Evolutionary conservation across 2,329 filamentous ascomycete species (phyloP).

Genomic region (Fusarium illudens): DNA sequence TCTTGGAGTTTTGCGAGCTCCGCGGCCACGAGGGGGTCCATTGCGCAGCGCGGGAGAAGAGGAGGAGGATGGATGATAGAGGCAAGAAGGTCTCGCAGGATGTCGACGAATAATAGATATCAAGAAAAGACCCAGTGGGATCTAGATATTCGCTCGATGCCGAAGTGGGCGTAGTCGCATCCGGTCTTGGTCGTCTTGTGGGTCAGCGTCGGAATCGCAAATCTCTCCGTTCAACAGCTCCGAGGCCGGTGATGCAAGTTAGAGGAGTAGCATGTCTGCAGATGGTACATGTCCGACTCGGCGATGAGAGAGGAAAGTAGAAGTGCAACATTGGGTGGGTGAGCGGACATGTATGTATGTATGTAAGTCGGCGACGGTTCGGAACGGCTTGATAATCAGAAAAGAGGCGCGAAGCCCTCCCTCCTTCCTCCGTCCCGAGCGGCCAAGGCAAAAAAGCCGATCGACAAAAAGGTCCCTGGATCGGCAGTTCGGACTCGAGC

Average conservation of each 20-base stretch:
- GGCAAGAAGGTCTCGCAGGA: constrained; percentile 6
- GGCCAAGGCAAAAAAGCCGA: constrained; percentile 5
- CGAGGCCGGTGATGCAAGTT: not conserved
- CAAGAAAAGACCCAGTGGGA: constrained; percentile 17
- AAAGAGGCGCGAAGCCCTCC: not conserved
- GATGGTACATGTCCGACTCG: not conserved
- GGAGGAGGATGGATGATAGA: not conserved
- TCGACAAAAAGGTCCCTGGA: constrained; percentile 24
- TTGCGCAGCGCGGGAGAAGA: constrained; percentile 33
- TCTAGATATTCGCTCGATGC: constrained; percentile 28
- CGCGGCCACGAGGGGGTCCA: constrained; percentile 49
- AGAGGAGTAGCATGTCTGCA: not conserved
- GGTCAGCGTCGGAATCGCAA: constrained; percentile 27
- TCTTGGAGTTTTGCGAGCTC: constrained; percentile 44
- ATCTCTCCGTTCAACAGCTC: constrained; percentile 3
- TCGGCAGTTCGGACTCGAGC: not conserved
- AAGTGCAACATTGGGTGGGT: not conserved
- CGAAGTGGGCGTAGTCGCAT: constrained; percentile 37
- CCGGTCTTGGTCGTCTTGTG: constrained; percentile 21
- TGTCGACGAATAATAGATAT: constrained; percentile 14
- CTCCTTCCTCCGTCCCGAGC: not conserved
- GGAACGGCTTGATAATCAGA: constrained; percentile 1
- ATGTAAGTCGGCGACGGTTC: not conserved
- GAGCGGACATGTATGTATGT: not conserved
- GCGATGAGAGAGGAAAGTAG: not conserved